phyloP scores from a whole-genome alignment of 306 rosid species.

The Ammopiptanthus mongolicus region DNA sequence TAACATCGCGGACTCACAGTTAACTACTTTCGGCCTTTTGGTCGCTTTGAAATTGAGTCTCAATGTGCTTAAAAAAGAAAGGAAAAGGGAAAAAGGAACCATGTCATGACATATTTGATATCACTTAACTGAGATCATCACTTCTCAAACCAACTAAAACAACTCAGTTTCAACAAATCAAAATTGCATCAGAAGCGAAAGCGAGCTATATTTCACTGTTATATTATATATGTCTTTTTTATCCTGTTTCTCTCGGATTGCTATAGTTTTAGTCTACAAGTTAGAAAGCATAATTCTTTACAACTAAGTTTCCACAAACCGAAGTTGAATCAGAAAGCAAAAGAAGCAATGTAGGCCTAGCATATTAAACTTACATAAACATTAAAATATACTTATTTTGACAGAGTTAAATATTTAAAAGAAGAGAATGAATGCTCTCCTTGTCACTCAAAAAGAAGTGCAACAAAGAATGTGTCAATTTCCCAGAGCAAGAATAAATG shows the following conservation, averaged over 20 bases:
- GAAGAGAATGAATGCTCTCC: background rate
- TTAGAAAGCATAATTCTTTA: conserved; percentile 26
- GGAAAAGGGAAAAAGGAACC: background rate
- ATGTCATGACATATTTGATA: background rate
- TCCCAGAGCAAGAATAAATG: background rate
- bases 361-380: background rate
- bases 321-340: conserved; percentile 21
- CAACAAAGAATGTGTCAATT: background rate
- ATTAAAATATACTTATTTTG: background rate
- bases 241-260: background rate
- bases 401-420: background rate
- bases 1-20: no score
- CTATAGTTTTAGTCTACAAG: conserved; percentile 2
- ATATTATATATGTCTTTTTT: background rate
- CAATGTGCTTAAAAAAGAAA: no score
- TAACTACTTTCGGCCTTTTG: no score
- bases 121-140: conserved; percentile 6
- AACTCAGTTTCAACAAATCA: conserved; percentile 35
- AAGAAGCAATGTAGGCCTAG: conserved; percentile 12
- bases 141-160: conserved; percentile 28
- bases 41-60: no score
- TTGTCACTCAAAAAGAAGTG: conserved; percentile 22
- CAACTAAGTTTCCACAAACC: conserved; percentile 30
- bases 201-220: background rate
- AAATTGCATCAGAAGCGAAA: conserved; percentile 32